Conservation (phyloP, 768 basidiomycete genomes). For the Mycena pura region DNA sequence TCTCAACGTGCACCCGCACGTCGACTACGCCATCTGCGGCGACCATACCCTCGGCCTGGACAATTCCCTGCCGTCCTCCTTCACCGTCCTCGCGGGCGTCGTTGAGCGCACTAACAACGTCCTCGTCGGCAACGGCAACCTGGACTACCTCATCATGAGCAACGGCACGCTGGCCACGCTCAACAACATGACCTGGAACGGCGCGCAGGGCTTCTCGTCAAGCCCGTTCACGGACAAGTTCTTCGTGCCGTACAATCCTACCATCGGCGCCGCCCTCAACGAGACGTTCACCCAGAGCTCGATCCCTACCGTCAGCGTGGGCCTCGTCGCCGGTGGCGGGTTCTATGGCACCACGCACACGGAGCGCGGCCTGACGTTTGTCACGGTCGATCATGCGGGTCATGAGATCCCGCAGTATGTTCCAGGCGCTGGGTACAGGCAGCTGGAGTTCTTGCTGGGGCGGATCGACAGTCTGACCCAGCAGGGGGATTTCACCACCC, state of each 20-base stretch:
- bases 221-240: constrained; percentile 6
- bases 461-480: background rate
- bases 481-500: constrained; percentile 6
- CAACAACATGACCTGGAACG: too few relatives aligned
- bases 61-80: background rate
- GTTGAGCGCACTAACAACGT: background rate
- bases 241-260: constrained; percentile 5
- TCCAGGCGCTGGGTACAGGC: background rate
- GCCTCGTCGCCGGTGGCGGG: background rate
- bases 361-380: constrained; percentile 3
- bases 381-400: background rate
- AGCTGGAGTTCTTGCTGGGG: constrained; percentile 1
- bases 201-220: too few relatives aligned
- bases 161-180: too few relatives aligned
- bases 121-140: background rate
- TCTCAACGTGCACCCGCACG: background rate
- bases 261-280: background rate
- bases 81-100: background rate
- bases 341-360: background rate
- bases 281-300: background rate
- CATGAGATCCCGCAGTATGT: background rate
- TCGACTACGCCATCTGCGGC: background rate
- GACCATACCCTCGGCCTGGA: background rate
- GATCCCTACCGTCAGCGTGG: too few relatives aligned
- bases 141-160: background rate